Base-by-base conservation (phyloP, 352 stramenopile genomes). In the Phytopythium oedochilum region DNA sequence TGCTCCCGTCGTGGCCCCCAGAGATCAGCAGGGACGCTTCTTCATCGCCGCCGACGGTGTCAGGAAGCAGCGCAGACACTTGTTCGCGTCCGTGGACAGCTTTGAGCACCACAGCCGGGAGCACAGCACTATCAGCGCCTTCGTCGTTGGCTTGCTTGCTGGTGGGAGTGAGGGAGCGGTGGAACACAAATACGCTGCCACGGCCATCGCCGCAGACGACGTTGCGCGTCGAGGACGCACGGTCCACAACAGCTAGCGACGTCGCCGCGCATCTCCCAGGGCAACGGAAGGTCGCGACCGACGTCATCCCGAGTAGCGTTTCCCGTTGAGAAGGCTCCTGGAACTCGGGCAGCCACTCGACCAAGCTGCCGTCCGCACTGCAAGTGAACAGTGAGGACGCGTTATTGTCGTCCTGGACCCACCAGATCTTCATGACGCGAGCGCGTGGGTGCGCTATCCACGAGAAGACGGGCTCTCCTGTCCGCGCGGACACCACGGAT, bases 1-100 rank as follows among this genome's bases (percentile, higher is more conserved):
- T 87, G 58, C 88, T 89, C 9, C 86, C 86, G 42, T 96, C 86
- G 57, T 94, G 83, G 20, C 86, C 84, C 26, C 82, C 78, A 11
- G 83, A 90, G 48, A 87, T 62, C 53, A 92, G 39, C 23, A 32
- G 55, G 46, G 52, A 17, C 42, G 34, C 15, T 47, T 55, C 28
- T 9, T 44, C 23, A 20, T 38, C 31, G 25, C 59, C 1, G 20
- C 11, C 32, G n/a, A 60, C 25, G 43, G 73, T 43, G 47, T 62
- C 61, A 22, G 78, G 59, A 32, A 89, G 22, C 26, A 94, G 46
- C 22, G 75, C 77, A 28, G 86, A 66, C 42, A 94, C 78, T 50
- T 89, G 67, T 39, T 89, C 77, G 44, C 83, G 81, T 9, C 79
- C 79, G 46, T 94, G 81, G 22, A 78, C 63, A 31, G 70, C 62